Evolutionary conservation across 2,329 filamentous ascomycete genomes (phyloP).

Genomic region (Didymella lethalis): DNA sequence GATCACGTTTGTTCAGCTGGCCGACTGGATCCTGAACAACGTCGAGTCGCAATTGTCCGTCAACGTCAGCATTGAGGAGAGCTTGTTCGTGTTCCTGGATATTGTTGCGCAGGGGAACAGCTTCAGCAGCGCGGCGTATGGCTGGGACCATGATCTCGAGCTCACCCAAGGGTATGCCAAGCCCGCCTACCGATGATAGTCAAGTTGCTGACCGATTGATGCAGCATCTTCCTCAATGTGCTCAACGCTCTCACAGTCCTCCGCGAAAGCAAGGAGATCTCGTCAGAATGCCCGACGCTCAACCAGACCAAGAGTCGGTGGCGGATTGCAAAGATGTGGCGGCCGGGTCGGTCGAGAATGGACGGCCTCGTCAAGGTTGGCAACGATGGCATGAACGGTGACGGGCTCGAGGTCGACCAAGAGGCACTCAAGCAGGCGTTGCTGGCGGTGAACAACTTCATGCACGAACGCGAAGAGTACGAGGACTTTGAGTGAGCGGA

Average conservation of each 20-base stretch:
- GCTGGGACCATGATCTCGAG: constrained; percentile 48
- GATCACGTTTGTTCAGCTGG: constrained; percentile 48
- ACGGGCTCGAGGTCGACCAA: constrained; percentile 46
- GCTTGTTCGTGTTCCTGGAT: constrained; percentile 49
- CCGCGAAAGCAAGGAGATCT: constrained; percentile 43
- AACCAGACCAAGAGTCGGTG: constrained; percentile 43
- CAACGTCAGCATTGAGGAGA: constrained; percentile 49
- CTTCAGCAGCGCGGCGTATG: constrained; percentile 44
- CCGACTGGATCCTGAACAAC: constrained; percentile 50
- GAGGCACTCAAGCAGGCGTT: constrained; percentile 44
- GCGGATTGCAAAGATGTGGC: constrained; percentile 43
- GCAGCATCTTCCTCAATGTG: constrained; percentile 49
- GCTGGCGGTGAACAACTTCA: constrained; percentile 50
- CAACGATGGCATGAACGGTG: constrained; percentile 42
- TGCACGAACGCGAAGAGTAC: constrained; percentile 46
- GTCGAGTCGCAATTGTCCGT: constrained; percentile 39
- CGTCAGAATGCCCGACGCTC: constrained; percentile 44
- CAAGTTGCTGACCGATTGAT: constrained; percentile 23
- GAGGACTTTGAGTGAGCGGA: constrained; percentile 27
- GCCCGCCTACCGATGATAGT: constrained; percentile 16
- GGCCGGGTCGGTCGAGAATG: constrained; percentile 40
- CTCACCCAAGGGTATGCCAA: constrained; percentile 46
- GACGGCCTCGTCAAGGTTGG: constrained; percentile 47
- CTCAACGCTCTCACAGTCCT: constrained; percentile 46
- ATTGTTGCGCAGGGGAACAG: constrained; percentile 49